Percentiles rank a stretch among this genome's conserved stretches.
Evolutionary conservation across 2,329 filamentous ascomycete species (phyloP).

Genomic region (Arthrobotrys sphaeroides): DNA sequence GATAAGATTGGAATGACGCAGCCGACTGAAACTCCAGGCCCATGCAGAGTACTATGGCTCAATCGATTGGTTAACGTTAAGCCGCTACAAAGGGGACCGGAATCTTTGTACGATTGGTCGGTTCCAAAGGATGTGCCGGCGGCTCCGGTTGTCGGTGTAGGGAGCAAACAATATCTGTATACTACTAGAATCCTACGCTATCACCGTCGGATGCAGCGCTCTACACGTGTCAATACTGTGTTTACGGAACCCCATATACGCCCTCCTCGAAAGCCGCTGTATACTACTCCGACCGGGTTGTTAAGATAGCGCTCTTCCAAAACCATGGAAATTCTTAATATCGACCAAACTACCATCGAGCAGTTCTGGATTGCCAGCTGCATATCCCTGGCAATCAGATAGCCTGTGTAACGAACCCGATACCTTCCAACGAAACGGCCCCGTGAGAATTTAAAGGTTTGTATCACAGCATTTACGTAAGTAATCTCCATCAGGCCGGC

Average conservation of each 20-base stretch:
- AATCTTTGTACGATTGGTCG: not conserved
- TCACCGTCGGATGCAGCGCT: too few relatives aligned
- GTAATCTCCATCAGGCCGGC: not conserved
- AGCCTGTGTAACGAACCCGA: not conserved
- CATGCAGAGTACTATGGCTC: not conserved
- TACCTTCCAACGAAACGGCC: not conserved
- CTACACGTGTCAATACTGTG: too few relatives aligned
- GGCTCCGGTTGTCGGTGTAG: too few relatives aligned
- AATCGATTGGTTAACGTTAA: constrained; percentile 1
- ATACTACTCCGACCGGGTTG: too few relatives aligned
- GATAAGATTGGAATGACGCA: not conserved
- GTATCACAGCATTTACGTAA: not conserved
- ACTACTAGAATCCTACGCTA: not conserved
- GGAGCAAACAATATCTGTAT: not conserved
- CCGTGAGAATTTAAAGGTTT: not conserved
- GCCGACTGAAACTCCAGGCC: not conserved
- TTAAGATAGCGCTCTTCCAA: too few relatives aligned
- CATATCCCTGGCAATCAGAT: not conserved
- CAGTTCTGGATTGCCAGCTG: too few relatives aligned
- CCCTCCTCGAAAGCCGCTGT: not conserved
- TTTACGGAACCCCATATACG: too few relatives aligned
- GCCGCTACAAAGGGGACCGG: not conserved
- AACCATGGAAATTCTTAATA: too few relatives aligned
- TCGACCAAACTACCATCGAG: too few relatives aligned
- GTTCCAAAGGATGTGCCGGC: not conserved